Conservation (phyloP, 306 rosid species). For the Cucumis cinereus region DNA sequence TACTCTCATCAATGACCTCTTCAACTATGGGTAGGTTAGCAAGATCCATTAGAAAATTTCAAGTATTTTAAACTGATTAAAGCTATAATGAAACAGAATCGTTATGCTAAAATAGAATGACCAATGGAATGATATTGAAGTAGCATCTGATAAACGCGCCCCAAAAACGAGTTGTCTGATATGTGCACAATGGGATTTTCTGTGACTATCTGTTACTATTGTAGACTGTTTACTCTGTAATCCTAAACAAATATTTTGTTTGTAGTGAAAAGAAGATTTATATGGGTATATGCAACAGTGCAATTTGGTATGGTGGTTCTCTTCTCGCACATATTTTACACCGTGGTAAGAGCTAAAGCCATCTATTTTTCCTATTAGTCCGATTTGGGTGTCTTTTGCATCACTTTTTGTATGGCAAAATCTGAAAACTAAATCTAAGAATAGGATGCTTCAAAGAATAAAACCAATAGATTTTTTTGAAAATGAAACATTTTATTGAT, state of each 20-base stretch:
- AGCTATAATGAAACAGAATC: background rate
- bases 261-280: constrained; percentile 64
- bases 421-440: background rate
- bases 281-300: constrained; percentile 71
- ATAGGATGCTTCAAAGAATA: background rate
- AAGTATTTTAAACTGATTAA: background rate
- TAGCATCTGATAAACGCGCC: background rate
- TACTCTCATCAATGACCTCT: constrained; percentile 80
- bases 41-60: background rate
- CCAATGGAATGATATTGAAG: background rate
- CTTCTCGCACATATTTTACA: constrained; percentile 78
- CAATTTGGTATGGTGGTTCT: constrained; percentile 78
- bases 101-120: background rate
- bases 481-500: no score
- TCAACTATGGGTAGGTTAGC: constrained; percentile 80
- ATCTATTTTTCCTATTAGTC: constrained; percentile 6
- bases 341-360: constrained; percentile 45
- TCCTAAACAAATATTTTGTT: background rate
- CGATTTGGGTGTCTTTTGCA: background rate
- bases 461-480: no score
- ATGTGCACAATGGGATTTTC: background rate
- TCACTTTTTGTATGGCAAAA: background rate
- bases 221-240: background rate
- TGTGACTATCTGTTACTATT: background rate
- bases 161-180: background rate